These are phyloP conservation scores for Fusarium lyarnte DNA, from an alignment of 2,329 filamentous ascomycete species.

Conservation along the genomic window DNA sequence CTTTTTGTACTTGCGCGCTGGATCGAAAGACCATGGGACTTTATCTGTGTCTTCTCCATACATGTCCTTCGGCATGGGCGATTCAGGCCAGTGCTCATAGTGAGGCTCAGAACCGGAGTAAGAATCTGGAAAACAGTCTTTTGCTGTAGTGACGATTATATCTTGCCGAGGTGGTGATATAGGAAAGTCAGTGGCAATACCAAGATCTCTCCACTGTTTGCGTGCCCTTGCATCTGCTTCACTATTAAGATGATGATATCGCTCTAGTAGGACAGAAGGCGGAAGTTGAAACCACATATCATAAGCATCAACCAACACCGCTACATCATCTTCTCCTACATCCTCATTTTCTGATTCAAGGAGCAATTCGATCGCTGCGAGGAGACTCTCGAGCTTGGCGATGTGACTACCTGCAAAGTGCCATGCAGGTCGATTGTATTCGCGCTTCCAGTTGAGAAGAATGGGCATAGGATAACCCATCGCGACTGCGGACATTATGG, in stretches of 20 bases:
- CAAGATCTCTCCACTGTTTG: constrained; percentile 36
- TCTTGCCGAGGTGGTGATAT: constrained; percentile 45
- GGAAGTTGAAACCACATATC: constrained; percentile 54
- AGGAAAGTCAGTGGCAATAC: constrained; percentile 38
- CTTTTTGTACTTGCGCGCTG: constrained; percentile 47
- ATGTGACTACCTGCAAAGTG: constrained; percentile 52
- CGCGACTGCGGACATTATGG: constrained; percentile 51
- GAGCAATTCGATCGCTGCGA: constrained; percentile 45
- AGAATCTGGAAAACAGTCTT: constrained; percentile 48
- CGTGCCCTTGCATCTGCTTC: constrained; percentile 46
- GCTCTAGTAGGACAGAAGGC: constrained; percentile 49
- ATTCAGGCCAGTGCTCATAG: constrained; percentile 51
- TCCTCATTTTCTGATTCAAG: constrained; percentile 30
- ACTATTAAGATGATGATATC: constrained; percentile 49
- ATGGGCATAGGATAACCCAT: constrained; percentile 51
- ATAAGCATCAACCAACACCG: constrained; percentile 51
- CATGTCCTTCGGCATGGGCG: constrained; percentile 47
- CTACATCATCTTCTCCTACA: constrained; percentile 46
- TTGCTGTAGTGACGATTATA: constrained; percentile 48
- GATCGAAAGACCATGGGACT: constrained; percentile 42
- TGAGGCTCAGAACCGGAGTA: constrained; percentile 49
- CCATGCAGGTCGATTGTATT: constrained; percentile 51
- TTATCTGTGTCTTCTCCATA: constrained; percentile 49
- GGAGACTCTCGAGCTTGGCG: constrained; percentile 50
- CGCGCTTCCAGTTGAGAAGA: constrained; percentile 51